Base-by-base conservation (phyloP, 805 yeast genomes). In the Saturnispora sanitii region DNA sequence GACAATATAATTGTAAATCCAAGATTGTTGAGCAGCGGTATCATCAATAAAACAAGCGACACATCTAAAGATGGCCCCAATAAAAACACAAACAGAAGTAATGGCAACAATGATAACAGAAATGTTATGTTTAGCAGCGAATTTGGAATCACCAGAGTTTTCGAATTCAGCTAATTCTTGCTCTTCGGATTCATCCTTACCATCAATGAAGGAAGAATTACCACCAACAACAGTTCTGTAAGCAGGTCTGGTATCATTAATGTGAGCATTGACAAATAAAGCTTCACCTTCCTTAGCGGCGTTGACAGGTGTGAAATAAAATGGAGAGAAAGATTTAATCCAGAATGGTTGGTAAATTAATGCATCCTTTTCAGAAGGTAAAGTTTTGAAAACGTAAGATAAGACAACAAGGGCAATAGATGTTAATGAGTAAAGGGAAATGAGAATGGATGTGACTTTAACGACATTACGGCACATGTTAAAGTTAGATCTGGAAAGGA, bases 331-430 rank as follows among this genome's bases (percentile, higher is more conserved):
- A 4, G 75, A 68, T 55, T 77, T 77, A 52, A 82, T 77, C 92
- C 92, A 82, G 71, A 79, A 78, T 28, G 94, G 85, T 54, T 77
- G 83, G 55, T 75, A 81, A 36, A 72, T 53, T 49, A 72, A 68
- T 29, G 78, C 65, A 32, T 61, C 55, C 45, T 67, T 68, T 45
- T 75, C 75, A 29, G 59, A 62, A 26, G 61, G 44, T 6, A 82
- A 73, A 17, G 85, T 77, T 45, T 71, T 71, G 50, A 77, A 61
- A 32, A 70, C 43, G 52, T 63, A 82, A 1, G 87, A 75, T 35
- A 70, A 54, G 0, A 54, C 52, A 19, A 79, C 61, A 51, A 82
- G 64, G 6, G 54, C 35, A 35, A 74, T 53, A 2, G 86, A 75
- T 2, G 75, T 54, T 32, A 71, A 56, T 2, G 83, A 71, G 55